Conservation (phyloP, 116 monocot genomes). For the Trichopus zeylanicus region DNA sequence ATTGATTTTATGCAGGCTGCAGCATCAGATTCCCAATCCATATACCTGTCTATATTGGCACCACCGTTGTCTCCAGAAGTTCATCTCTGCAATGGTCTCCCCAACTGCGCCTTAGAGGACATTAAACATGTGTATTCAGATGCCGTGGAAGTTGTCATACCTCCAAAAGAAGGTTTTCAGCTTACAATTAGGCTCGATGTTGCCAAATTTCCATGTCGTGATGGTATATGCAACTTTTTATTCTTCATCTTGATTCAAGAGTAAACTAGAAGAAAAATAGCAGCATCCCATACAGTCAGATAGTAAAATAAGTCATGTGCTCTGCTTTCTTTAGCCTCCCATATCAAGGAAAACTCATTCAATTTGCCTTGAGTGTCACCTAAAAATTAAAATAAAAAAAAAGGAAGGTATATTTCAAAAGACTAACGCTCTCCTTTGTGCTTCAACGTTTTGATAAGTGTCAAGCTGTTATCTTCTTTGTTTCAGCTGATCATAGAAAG, state of each 20-base stretch:
- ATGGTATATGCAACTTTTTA: constrained; percentile 31
- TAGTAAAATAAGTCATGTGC: no score
- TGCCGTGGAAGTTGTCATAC: constrained; percentile 41
- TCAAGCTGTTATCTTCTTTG: not conserved
- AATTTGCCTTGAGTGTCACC: not conserved
- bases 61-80: constrained; percentile 30
- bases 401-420: not conserved
- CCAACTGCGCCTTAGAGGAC: constrained; percentile 23
- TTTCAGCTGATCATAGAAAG: constrained; percentile 33
- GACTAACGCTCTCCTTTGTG: not conserved
- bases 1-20: constrained; percentile 30
- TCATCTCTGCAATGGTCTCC: constrained; percentile 19
- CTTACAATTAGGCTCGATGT: constrained; percentile 56
- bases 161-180: constrained; percentile 47
- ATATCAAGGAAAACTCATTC: no score
- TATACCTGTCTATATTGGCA: constrained; percentile 54
- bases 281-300: no score
- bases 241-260: not conserved
- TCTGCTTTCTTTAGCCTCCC: no score
- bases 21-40: constrained; percentile 22
- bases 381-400: not conserved
- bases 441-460: no score
- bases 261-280: no score
- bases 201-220: constrained; percentile 20
- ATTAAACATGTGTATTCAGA: constrained; percentile 26